These are phyloP conservation scores for Trichoderma erinaceum DNA, from an alignment of 495 filamentous ascomycete species.

Conservation along the genomic window DNA sequence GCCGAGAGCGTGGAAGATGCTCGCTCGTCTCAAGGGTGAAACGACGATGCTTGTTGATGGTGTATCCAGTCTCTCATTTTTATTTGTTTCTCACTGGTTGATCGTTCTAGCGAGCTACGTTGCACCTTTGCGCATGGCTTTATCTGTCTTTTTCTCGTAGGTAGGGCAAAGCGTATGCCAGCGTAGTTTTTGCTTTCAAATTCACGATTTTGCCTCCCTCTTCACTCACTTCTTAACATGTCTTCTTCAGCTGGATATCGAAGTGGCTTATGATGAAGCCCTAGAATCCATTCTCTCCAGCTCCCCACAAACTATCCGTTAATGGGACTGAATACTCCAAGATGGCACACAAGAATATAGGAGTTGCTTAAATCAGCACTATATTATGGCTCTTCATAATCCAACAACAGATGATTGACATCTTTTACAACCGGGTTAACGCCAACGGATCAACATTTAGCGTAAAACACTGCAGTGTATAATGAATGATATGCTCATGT, in stretches of 20 bases:
- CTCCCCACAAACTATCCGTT: not conserved
- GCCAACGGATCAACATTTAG: no score
- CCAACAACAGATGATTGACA: no score
- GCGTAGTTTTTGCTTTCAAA: not conserved
- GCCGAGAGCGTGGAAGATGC: conserved; percentile 18
- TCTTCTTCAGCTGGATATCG: no score
- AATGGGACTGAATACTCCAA: not conserved
- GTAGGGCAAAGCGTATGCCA: conserved; percentile 8
- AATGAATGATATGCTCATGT: no score
- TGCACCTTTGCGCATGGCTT: not conserved
- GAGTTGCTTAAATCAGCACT: no score
- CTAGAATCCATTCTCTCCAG: no score
- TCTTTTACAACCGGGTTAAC: no score
- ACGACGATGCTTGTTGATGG: not conserved
- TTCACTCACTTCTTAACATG: no score
- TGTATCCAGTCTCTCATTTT: not conserved
- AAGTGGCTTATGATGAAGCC: no score
- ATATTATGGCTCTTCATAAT: no score
- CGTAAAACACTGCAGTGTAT: no score
- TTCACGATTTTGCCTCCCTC: not conserved
- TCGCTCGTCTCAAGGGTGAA: not conserved
- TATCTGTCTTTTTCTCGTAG: not conserved
- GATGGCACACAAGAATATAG: no score
- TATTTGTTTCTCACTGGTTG: not conserved
- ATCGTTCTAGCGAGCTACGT: not conserved